Evolutionary conservation across 2,329 filamentous ascomycete species (phyloP), one percentile per base, ranked within the genome.

Genomic region (Cladosporium sp.): DNA sequence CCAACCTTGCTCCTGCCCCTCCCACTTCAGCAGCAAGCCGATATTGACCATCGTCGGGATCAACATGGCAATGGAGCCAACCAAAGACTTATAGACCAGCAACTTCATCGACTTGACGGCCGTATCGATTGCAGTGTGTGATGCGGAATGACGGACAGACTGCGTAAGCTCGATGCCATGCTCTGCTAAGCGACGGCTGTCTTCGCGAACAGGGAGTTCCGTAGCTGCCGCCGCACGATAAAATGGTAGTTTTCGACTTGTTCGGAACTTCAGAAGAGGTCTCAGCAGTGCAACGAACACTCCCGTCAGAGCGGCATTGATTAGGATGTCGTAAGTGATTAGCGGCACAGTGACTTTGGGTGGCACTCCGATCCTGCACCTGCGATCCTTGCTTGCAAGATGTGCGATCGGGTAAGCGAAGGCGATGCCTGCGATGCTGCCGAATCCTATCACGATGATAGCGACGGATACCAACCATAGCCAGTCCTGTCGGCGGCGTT

Each of bases 301-400:
- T 2, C 56, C 59, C 1, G 72, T 74, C n/a, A 74, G 61, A n/a
- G 63, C 58, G 7, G 67, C 49, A 43, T 72, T 73, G 58, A 73
- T 66, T 28, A 63, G 9, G 11, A 71, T 58, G 49, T 74, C 71
- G 56, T 67, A 72, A 7, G 60, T 54, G 6, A 74, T 58, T 8
- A 74, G 56, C 0, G 70, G 63, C 13, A 72, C 60, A 0, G 66
- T 66, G 8, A 69, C 65, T 22, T 63, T 65, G 13, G 61, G 56
- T 4, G 68, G 70, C 3, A 74, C 54, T 2, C 72, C 72, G 11
- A 74, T 72, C 0, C 67, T 63, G 53, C 72, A 74, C 43, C 59
- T 63, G 3, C 65, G 63, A 43, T 72, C 67, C 2, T 46, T 46
- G 1, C 42, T 13, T 1, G 63, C 65, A 2, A 74, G 45, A 3